phyloP scores from a whole-genome alignment of 1,284 basidiomycete species.

The Puccinia polysora region DNA sequence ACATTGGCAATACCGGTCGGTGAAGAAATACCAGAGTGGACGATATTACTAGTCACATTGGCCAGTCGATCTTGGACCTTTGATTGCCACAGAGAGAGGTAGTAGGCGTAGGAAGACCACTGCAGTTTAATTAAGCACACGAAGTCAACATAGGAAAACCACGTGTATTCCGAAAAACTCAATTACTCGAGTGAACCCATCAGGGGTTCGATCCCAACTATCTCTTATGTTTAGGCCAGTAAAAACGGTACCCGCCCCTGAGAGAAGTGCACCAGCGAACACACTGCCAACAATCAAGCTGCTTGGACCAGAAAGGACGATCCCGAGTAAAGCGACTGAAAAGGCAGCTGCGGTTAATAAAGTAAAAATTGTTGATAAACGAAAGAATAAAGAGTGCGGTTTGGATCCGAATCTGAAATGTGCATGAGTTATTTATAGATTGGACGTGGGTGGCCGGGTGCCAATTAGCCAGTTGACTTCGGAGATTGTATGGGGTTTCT shows the following conservation, averaged over 20 bases:
- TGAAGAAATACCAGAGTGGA: constrained; percentile 42
- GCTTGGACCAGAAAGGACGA: constrained; percentile 1
- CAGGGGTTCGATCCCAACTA: constrained; percentile 40
- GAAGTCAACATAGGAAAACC: background rate
- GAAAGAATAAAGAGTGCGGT: constrained; percentile 24
- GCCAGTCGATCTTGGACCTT: constrained; percentile 43
- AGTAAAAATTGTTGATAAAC: constrained; percentile 29
- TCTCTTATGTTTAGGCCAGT: constrained; percentile 32
- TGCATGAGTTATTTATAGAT: background rate
- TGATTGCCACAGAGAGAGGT: constrained; percentile 42
- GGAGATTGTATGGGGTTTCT: background rate
- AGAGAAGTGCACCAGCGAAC: constrained; percentile 19
- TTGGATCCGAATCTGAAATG: constrained; percentile 27
- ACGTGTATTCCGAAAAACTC: background rate
- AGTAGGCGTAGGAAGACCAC: constrained; percentile 42
- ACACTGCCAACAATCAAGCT: constrained; percentile 12
- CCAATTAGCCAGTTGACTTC: background rate
- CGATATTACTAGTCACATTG: constrained; percentile 16
- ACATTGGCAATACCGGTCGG: constrained; percentile 20
- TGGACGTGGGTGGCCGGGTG: background rate
- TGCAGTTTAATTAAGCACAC: background rate
- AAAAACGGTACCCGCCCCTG: constrained; percentile 24
- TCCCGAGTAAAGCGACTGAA: constrained; percentile 17
- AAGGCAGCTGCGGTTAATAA: constrained; percentile 28
- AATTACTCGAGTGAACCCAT: constrained; percentile 38